Percentiles rank a stretch among this genome's conserved stretches.
Evolutionary conservation across 768 basidiomycete genomes (phyloP).

Genomic region (Naematelia aurantialba): DNA sequence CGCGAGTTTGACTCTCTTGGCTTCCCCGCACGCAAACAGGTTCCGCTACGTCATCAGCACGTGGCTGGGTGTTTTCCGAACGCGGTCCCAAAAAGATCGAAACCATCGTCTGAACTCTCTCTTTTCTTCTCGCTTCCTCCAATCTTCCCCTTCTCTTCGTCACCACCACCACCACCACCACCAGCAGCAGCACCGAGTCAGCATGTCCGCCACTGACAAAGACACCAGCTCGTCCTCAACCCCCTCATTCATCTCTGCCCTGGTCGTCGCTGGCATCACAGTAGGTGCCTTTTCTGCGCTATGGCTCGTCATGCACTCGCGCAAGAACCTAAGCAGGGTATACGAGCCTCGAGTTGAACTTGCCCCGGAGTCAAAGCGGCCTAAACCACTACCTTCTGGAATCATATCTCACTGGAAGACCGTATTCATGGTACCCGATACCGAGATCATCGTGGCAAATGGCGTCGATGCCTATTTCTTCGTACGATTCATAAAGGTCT

Average conservation of each 20-base stretch:
- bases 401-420: conserved; percentile 40
- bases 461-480: conserved; percentile 51
- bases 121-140: not conserved
- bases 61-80: too few relatives aligned
- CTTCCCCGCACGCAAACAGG: too few relatives aligned
- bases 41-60: too few relatives aligned
- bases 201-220: conserved; percentile 44
- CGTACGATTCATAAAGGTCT: conserved; percentile 47
- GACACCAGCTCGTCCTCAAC: conserved; percentile 39
- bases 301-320: conserved; percentile 33
- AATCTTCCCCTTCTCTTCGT: not conserved
- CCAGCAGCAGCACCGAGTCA: conserved; percentile 8
- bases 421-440: conserved; percentile 33
- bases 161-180: conserved; percentile 1
- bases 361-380: conserved; percentile 43
- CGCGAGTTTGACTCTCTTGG: too few relatives aligned
- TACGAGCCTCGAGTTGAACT: conserved; percentile 40
- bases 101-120: too few relatives aligned
- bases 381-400: conserved; percentile 29
- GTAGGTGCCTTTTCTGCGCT: conserved; percentile 34
- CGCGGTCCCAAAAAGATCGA: too few relatives aligned
- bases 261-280: conserved; percentile 35
- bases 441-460: conserved; percentile 42
- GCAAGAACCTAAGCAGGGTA: conserved; percentile 30
- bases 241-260: conserved; percentile 40